A percentile compares a stretch with the other conserved stretches of the same genome.
These are phyloP conservation scores for Cryphonectria japonica DNA, from an alignment of 2,329 filamentous ascomycete species.

Conservation along the genomic window DNA sequence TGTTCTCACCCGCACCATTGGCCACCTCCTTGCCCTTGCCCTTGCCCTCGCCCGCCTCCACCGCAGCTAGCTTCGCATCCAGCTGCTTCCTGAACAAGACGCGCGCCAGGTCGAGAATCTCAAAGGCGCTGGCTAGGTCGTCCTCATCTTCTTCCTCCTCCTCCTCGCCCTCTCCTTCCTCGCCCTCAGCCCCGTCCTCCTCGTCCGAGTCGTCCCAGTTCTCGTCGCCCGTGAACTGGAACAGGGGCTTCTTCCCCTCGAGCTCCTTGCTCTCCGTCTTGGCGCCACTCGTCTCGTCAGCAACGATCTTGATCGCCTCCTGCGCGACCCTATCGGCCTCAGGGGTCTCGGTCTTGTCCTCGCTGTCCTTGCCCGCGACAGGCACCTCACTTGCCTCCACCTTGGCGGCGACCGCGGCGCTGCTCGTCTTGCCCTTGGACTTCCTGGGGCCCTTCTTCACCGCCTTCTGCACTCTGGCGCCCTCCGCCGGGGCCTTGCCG, in stretches of 20 bases:
- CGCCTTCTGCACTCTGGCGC: conserved; percentile 54
- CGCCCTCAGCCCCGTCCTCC: conserved; percentile 48
- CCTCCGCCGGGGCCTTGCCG: conserved; percentile 69
- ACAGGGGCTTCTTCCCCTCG: conserved; percentile 72
- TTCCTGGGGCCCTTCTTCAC: conserved; percentile 51
- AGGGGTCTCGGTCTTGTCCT: conserved; percentile 36
- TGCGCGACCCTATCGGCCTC: conserved; percentile 49
- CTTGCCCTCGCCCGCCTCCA: conserved; percentile 41
- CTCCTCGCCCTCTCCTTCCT: conserved; percentile 40
- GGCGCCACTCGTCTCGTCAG: conserved; percentile 47
- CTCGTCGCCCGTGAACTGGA: conserved; percentile 93
- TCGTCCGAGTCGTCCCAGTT: conserved; percentile 86
- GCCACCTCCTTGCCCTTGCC: conserved; percentile 48
- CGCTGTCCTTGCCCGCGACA: conserved; percentile 41
- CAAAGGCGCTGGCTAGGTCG: conserved; percentile 78
- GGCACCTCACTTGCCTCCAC: conserved; percentile 31
- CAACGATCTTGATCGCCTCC: conserved; percentile 50
- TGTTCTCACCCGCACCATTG: conserved; percentile 40
- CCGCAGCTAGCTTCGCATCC: conserved; percentile 43
- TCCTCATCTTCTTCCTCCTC: conserved; percentile 58
- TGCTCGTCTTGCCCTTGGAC: conserved; percentile 43
- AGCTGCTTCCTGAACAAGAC: conserved; percentile 64
- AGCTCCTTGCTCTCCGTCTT: conserved; percentile 43
- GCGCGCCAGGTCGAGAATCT: conserved; percentile 80
- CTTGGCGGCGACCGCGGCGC: conserved; percentile 43